Evolutionary conservation across 2,329 filamentous ascomycete genomes (phyloP).

Genomic region (Pseudogymnoascus sp.): DNA sequence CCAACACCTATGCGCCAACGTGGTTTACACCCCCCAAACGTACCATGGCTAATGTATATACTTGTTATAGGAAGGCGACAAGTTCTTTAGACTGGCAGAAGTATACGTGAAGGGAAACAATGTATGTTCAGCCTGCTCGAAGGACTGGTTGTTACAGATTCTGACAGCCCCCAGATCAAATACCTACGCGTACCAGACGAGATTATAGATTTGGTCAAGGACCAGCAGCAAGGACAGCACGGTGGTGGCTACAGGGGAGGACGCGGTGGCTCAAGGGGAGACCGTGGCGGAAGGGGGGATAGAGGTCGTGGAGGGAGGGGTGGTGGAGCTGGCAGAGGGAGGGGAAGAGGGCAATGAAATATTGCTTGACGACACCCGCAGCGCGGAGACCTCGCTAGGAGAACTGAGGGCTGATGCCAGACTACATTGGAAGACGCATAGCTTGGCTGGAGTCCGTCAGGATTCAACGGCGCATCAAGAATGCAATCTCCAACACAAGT

Average conservation of each 20-base stretch:
- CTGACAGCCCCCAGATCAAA: constrained; percentile 64
- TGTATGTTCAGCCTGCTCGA: constrained; percentile 38
- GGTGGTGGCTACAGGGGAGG: constrained; percentile 55
- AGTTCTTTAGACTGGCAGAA: constrained; percentile 84
- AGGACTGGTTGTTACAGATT: neutral
- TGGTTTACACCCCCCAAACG: neutral
- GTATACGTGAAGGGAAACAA: constrained; percentile 98
- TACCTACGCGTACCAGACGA: constrained; percentile 94
- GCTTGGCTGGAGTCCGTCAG: neutral
- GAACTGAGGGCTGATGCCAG: neutral
- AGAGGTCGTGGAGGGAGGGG: constrained; percentile 41
- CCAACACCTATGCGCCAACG: neutral
- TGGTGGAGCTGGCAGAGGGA: constrained; percentile 30
- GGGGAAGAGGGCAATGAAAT: constrained; percentile 13
- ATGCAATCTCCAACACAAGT: neutral
- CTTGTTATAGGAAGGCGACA: constrained; percentile 68
- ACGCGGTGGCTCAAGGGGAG: constrained; percentile 46
- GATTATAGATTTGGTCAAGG: constrained; percentile 88
- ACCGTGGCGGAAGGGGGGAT: constrained; percentile 45
- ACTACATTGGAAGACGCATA: constrained; percentile 5
- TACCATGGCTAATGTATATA: neutral
- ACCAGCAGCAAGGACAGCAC: constrained; percentile 71
- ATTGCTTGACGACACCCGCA: constrained; percentile 9
- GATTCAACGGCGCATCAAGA: constrained; percentile 3
- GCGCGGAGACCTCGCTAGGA: constrained; percentile 16